A percentile compares a stretch with the other conserved stretches of the same genome.
These are phyloP conservation scores for Cutaneotrichosporon sp. DNA, from an alignment of 1,284 basidiomycete species.

Conservation along the genomic window DNA sequence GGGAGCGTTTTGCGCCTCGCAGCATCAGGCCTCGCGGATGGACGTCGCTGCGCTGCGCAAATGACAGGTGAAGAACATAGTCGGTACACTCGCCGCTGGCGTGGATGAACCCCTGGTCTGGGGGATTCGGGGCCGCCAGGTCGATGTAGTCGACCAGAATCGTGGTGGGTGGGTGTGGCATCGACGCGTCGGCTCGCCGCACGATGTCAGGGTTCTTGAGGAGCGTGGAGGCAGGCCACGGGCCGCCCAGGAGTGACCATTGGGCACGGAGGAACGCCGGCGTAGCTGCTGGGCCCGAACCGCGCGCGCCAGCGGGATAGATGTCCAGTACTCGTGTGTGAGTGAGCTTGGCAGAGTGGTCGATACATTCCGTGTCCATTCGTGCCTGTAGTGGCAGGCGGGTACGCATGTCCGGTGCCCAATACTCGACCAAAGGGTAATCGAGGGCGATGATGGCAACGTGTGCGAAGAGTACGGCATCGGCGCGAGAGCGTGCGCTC, in stretches of 20 bases:
- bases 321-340: not conserved
- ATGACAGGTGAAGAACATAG: not conserved
- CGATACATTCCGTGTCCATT: not conserved
- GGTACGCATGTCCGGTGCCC: not conserved
- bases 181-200: not conserved
- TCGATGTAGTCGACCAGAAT: conserved; percentile 4
- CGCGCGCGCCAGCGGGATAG: not conserved
- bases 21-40: not conserved
- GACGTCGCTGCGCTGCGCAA: not conserved
- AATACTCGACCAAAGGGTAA: not conserved
- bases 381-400: not conserved
- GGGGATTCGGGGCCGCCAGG: not conserved
- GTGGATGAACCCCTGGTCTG: not conserved
- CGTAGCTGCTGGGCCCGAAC: no score
- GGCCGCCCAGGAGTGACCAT: no score
- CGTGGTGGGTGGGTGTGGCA: not conserved
- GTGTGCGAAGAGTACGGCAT: not conserved
- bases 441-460: not conserved
- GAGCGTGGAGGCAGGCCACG: not conserved
- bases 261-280: no score
- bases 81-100: not conserved
- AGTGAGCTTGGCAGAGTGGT: not conserved
- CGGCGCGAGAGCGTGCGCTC: not conserved
- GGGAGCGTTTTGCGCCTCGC: not conserved
- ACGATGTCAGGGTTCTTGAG: not conserved